Base-by-base conservation (phyloP, 257 asterid genomes). In the Petunia axillaris region DNA sequence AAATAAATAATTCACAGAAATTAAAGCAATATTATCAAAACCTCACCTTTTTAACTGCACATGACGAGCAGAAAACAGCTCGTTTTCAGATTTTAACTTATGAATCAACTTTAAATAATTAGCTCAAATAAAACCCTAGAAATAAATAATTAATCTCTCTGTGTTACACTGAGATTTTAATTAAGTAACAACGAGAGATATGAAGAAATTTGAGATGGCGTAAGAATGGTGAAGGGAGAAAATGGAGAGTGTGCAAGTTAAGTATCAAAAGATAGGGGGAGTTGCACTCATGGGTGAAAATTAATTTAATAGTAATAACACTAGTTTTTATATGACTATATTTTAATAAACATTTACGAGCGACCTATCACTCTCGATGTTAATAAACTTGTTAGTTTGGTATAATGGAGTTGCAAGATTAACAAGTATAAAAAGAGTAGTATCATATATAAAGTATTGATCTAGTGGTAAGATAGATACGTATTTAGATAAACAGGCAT, bases 91-190 rank as follows among this genome's bases (percentile, higher is more conserved):
- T 73, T 73, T 73, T 9, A 16, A 14, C 59, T 2, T 44, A 4
- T 46, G 58, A 70, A 70, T 70, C 58, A 70, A 70, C 76, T 44
- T 1, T 25, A 25, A 25, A 43, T 6, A 3, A 68, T 44, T 46
- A 70, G 25, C 77, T 70, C 77, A 35, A 48, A 73, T 2, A 3
- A 73, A 73, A 73, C 77, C 77, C 77, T 73, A 73, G 77, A 50
- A 71, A 5, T 53, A 25, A 25, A 0, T 25, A 25, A 50, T 48
- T 5, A 71, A 6, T 44, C 54, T 70, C 58, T 16, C 41, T 68
- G 40, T 43, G 58, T 8, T 40, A 9, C 76, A 16, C 60, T 50
- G 46, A 73, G 13, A 73, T 73, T 35, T 73, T 53, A 67, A 36
- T 35, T 48, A 35, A 48, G 37, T 25, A 25, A 44, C 41, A 46